A percentile compares a stretch with the other conserved stretches of the same genome.
These are phyloP conservation scores for Trametes pubescens DNA, from an alignment of 1,284 basidiomycete species.

Conservation along the genomic window DNA sequence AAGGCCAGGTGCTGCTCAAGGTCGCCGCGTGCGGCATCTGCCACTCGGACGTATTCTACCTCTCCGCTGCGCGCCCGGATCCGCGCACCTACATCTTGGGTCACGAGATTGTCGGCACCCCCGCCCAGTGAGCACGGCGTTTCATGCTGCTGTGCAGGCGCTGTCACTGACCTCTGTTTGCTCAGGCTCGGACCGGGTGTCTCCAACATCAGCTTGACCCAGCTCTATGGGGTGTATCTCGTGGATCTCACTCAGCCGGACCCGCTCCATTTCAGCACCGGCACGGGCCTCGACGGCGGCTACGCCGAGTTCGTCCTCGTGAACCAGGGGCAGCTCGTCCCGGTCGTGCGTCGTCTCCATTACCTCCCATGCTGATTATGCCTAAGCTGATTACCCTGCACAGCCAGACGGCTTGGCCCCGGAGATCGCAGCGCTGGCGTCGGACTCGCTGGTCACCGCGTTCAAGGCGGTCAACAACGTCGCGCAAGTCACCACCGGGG, in stretches of 20 bases:
- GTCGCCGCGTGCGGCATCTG: conserved; percentile 23
- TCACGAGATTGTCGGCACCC: conserved; percentile 26
- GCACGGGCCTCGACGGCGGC: conserved; percentile 23
- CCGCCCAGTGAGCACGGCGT: conserved; percentile 17
- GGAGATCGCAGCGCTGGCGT: conserved; percentile 37
- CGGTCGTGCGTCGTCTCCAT: conserved; percentile 14
- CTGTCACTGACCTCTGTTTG: not conserved
- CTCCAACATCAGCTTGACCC: conserved; percentile 7
- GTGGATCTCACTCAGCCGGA: conserved; percentile 7
- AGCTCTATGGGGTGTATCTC: conserved; percentile 19
- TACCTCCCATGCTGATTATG: too few relatives aligned
- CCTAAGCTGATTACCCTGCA: too few relatives aligned
- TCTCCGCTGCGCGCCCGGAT: conserved; percentile 19
- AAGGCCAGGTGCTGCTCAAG: conserved; percentile 22
- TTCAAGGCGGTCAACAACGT: conserved; percentile 38
- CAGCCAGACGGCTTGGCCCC: conserved; percentile 36
- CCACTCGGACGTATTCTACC: conserved; percentile 27
- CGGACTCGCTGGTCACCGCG: conserved; percentile 39
- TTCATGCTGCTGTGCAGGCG: not conserved
- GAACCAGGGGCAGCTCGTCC: conserved; percentile 15
- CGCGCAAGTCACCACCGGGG: conserved; percentile 28
- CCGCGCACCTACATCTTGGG: conserved; percentile 22
- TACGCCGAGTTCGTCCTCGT: conserved; percentile 26
- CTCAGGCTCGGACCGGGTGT: conserved; percentile 17
- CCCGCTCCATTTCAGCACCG: conserved; percentile 13